Base-by-base conservation (phyloP, 83 land plant species). In the Picea mariana region DNA sequence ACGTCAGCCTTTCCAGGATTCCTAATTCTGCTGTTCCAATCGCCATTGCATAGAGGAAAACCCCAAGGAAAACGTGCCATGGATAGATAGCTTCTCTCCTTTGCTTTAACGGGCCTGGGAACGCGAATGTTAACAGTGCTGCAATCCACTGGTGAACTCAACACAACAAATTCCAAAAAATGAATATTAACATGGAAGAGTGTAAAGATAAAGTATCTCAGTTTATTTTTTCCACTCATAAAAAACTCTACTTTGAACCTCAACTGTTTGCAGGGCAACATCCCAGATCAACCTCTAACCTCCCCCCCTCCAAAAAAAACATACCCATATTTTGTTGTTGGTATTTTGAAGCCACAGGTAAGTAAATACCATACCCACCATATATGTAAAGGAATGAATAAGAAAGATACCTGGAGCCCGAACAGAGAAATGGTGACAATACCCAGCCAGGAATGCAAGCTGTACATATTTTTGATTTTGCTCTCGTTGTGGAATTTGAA, bases 61-160 rank as follows among this genome's bases (percentile, higher is more conserved):
- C 21, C 7, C 94, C 94, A 9, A 77, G 38, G 40, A 90, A 82
- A 0, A 40, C 21, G 40, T 92, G 92, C 94, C 90, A 90, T 13
- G 90, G 92, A 60, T 47, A 42, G 16, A 82, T 5, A 3, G 13
- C 55, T 2, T 73, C 87, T 62, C 89, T 87, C 31, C 11, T 63
- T 2, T 66, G 12, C 76, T 17, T 64, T 47, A 78, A 63, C 5
- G 88, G 83, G 1, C 90, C 83, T 0, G 92, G 92, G 81, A 73
- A 92, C 38, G 40, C 77, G 67, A 84, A 92, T 21, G 84, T 12
- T 42, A 88, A 72, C 79, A 88, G 84, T 16, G 79, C 86, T 18
- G 86, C 27, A 15, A 86, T 13, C 90, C 90, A 92, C 92, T 88
- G 83, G 9, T 8, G 5, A 68, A 27, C 9, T 24, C 67, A 65